Percentiles rank a stretch among this genome's conserved stretches.
phyloP scores from a whole-genome alignment of 1,284 basidiomycete genomes.

The Cryptococcus maquisensis region DNA sequence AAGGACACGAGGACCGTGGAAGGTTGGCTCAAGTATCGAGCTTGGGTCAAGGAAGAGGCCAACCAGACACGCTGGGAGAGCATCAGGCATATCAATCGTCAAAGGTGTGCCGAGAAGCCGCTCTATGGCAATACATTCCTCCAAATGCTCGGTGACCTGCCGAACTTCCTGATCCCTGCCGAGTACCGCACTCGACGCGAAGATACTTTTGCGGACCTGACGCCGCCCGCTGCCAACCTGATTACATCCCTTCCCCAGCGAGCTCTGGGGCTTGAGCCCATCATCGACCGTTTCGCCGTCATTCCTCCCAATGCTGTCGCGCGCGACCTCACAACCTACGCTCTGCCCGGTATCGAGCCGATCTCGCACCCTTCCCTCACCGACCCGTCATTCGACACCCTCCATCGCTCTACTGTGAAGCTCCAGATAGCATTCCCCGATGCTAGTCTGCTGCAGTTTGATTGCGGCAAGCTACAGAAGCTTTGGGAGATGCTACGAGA shows the following conservation, averaged over 20 bases:
- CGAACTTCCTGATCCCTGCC: slow-evolving; percentile 59
- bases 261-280: slow-evolving; percentile 55
- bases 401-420: slow-evolving; percentile 73
- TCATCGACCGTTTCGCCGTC: slow-evolving; percentile 74
- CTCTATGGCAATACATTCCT: slow-evolving; percentile 66
- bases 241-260: slow-evolving; percentile 66
- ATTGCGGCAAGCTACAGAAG: slow-evolving; percentile 92
- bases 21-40: slow-evolving; percentile 63
- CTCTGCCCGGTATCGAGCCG: slow-evolving; percentile 37
- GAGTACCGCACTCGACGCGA: slow-evolving; percentile 48
- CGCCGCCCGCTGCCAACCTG: slow-evolving; percentile 45
- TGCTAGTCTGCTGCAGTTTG: slow-evolving; percentile 83
- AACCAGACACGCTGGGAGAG: slow-evolving; percentile 64
- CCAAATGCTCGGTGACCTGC: slow-evolving; percentile 46
- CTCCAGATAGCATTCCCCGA: slow-evolving; percentile 94
- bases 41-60: slow-evolving; percentile 57
- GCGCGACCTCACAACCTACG: slow-evolving; percentile 60
- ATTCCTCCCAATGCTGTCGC: slow-evolving; percentile 77
- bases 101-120: slow-evolving; percentile 64
- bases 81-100: slow-evolving; percentile 67
- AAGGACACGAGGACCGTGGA: slow-evolving; percentile 68
- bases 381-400: slow-evolving; percentile 57
- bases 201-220: slow-evolving; percentile 47
- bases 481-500: slow-evolving; percentile 73
- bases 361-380: slow-evolving; percentile 37